Base-by-base conservation (phyloP, 1,284 basidiomycete genomes). In the Ganoderma leucocontextum region DNA sequence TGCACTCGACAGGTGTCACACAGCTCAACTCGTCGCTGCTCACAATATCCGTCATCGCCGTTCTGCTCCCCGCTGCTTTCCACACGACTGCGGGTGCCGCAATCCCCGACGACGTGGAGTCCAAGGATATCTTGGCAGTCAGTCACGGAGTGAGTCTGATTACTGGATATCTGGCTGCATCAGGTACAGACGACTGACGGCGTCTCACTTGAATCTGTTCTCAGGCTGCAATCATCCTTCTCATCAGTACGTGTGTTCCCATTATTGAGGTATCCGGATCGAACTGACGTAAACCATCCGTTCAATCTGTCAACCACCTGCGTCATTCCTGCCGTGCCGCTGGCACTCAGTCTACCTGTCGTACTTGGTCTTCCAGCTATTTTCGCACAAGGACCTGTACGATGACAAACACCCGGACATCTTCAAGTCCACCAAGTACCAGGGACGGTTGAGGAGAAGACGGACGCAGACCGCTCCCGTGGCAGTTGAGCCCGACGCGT, bases 311-410 rank as follows among this genome's bases (percentile, higher is more conserved):
- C 60, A 29, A 22, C 44, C 19, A 42, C 60, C 47, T n/a, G 64
- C 72, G 4, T 13, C 35, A n/a, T 55, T 35, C 47, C 4, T 25
- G 4, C 22, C 47, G 7, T 39, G 41, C 49, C 25, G 35, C 67
- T 15, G 66, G 91, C 25, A 35, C 66, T 15, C 67, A 92, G 90
- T 91, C 65, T 95, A 96, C 78, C 78, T 79, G 2, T 87, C 84
- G 29, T 95, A 94, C 77, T 85, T 97, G 19, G 77, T 91, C 59
- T 97, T 97, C 85, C 95, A 96, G 78, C 89, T 97, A 12, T 95
- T 89, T 79, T 93, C 94, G 0, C 95, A 97, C 80, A 87, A 92
- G 58, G 80, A 85, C 42, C 82, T 96, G 7, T 97, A 94, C 77
- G 80, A 86, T 12, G 90, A 92, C 55, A 66, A 75, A 13, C 74